Evolutionary conservation across 371 early-diverging fungal species (phyloP).

Genomic region (Rhizopus sp.): DNA sequence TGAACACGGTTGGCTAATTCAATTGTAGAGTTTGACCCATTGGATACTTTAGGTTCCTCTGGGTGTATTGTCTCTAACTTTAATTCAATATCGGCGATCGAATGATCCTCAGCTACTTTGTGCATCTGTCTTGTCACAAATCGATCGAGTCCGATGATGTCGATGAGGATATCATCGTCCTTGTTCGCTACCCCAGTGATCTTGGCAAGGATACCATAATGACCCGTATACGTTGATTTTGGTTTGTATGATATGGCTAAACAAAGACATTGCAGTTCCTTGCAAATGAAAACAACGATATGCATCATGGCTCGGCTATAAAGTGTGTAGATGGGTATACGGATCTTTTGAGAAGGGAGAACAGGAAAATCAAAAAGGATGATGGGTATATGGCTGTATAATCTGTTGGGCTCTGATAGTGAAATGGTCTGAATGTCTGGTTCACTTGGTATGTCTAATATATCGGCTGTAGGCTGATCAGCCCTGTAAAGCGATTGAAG

Average conservation of each 20-base stretch:
- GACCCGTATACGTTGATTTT: constrained; percentile 23
- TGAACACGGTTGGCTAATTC: constrained; percentile 21
- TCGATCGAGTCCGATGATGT: constrained; percentile 43
- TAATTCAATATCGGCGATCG: constrained; percentile 22
- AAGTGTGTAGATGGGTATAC: constrained; percentile 17
- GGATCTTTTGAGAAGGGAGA: constrained; percentile 24
- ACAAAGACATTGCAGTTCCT: constrained; percentile 13
- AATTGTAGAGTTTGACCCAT: background rate
- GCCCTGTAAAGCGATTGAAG: background rate
- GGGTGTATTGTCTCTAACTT: constrained; percentile 5
- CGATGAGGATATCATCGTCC: constrained; percentile 36
- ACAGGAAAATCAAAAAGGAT: constrained; percentile 16
- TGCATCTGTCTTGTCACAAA: constrained; percentile 36
- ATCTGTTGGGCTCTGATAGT: background rate
- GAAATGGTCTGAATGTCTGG: constrained; percentile 5
- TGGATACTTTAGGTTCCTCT: too few species aligned
- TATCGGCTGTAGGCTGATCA: background rate
- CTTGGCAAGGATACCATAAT: constrained; percentile 45
- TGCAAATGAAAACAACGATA: constrained; percentile 10
- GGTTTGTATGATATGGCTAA: constrained; percentile 18
- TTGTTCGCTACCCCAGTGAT: constrained; percentile 33
- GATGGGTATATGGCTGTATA: constrained; percentile 13
- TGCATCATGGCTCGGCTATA: background rate
- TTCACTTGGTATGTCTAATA: background rate
- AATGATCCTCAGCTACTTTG: constrained; percentile 28